Percentiles rank a stretch among this genome's conserved stretches.
Conservation (phyloP, 768 basidiomycete genomes). For the Sutorius australiensis region DNA sequence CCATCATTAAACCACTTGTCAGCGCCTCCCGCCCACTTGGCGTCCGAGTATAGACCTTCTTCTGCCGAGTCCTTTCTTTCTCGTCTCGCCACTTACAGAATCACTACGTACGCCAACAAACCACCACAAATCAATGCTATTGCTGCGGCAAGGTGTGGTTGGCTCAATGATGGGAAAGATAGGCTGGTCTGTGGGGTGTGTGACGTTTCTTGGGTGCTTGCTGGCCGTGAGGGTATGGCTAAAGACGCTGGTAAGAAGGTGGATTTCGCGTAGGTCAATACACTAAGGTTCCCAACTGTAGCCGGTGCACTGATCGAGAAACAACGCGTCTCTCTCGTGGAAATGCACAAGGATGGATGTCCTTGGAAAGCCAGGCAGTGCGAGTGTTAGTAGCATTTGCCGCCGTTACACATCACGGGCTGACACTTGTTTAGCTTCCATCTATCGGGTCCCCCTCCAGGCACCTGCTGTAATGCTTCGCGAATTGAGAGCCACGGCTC, state of each 20-base stretch:
- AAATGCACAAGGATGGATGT: conserved; percentile 75
- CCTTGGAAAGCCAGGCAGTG: conserved; percentile 83
- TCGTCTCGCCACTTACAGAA: conserved; percentile 73
- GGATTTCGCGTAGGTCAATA: conserved; percentile 14
- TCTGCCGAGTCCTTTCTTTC: conserved; percentile 69
- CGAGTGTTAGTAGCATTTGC: conserved; percentile 50
- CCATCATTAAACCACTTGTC: conserved; percentile 43
- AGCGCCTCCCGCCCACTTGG: conserved; percentile 21
- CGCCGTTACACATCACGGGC: neutral
- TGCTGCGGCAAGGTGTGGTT: conserved; percentile 77
- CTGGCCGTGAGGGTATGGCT: conserved; percentile 63
- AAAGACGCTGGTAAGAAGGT: conserved; percentile 70
- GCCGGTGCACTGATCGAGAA: conserved; percentile 72
- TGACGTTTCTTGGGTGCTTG: conserved; percentile 69
- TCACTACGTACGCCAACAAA: conserved; percentile 78
- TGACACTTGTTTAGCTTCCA: conserved; percentile 42
- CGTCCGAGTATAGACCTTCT: conserved; percentile 73
- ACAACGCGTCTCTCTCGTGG: conserved; percentile 61
- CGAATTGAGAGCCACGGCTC: conserved; percentile 56
- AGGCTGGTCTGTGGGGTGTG: conserved; percentile 72
- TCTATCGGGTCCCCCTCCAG: conserved; percentile 72
- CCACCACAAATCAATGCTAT: conserved; percentile 71
- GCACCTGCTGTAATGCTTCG: conserved; percentile 60
- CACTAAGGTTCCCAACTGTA: conserved; percentile 29
- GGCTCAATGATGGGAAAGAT: conserved; percentile 82